These are phyloP conservation scores for Monosporascus cannonballus DNA, from an alignment of 2,329 filamentous ascomycete species.

Conservation along the genomic window DNA sequence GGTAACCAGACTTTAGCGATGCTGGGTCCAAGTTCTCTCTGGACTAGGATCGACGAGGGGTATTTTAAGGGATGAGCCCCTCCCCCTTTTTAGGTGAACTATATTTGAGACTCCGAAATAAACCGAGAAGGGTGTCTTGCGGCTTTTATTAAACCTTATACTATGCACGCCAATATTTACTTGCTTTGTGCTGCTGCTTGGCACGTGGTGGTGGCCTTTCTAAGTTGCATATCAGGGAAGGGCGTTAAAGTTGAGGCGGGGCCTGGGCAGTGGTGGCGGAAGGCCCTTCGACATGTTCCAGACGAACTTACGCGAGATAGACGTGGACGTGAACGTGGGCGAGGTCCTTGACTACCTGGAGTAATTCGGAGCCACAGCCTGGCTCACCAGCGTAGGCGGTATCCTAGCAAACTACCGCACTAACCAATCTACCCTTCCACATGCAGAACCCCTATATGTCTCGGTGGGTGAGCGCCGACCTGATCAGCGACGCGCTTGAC, in stretches of 20 bases:
- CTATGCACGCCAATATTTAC: background rate
- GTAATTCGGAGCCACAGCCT: constrained; percentile 5
- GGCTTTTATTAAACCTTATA: too few species aligned
- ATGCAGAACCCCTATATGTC: constrained; percentile 4
- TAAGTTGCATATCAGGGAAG: background rate
- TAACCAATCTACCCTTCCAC: constrained; percentile 7
- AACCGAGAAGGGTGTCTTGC: too few species aligned
- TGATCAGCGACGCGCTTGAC: constrained; percentile 7
- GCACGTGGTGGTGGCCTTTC: background rate
- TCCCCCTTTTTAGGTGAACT: too few species aligned
- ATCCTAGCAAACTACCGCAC: constrained; percentile 11
- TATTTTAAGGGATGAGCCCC: too few species aligned
- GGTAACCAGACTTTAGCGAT: too few species aligned
- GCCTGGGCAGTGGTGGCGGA: constrained; percentile 4
- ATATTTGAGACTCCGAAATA: too few species aligned
- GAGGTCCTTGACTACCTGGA: constrained; percentile 6
- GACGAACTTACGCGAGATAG: constrained; percentile 12
- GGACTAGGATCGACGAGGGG: too few species aligned
- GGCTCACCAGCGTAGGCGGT: constrained; percentile 9
- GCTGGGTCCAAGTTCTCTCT: too few species aligned
- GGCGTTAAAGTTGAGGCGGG: background rate
- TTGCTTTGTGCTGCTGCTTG: background rate
- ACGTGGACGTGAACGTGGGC: constrained; percentile 10
- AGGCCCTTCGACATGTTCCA: constrained; percentile 13
- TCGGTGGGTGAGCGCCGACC: constrained; percentile 6